phyloP scores from a whole-genome alignment of 2,329 filamentous ascomycete genomes.

The Cladorrhinum sp. region DNA sequence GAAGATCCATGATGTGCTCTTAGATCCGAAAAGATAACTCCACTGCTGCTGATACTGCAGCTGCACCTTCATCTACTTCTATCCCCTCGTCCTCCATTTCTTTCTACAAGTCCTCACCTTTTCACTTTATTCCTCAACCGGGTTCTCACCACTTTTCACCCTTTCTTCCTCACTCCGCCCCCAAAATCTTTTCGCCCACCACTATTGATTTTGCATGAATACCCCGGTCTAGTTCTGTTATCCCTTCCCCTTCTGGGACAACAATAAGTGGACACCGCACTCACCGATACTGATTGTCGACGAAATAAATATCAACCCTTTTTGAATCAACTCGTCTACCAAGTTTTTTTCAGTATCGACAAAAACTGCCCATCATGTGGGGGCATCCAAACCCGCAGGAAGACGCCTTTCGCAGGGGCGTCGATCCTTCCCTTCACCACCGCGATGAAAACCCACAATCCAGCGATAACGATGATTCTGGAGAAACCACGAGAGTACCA shows the following conservation, averaged over 20 bases:
- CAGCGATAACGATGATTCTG: conserved; percentile 1
- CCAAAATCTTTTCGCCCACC: not conserved
- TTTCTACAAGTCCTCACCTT: not conserved
- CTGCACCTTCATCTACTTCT: not conserved
- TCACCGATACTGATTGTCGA: not conserved
- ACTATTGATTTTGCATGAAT: not conserved
- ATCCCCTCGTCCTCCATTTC: not conserved
- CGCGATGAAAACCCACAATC: conserved; percentile 15
- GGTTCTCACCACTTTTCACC: too few species aligned
- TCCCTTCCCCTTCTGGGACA: not conserved
- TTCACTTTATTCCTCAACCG: not conserved
- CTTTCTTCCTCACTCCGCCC: too few species aligned
- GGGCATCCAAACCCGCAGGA: conserved; percentile 21
- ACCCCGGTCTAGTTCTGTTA: not conserved
- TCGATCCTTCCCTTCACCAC: conserved; percentile 23
- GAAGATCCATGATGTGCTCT: not conserved
- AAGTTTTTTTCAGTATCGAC: not conserved
- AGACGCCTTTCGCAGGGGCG: conserved; percentile 22
- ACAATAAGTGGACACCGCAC: not conserved
- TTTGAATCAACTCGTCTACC: not conserved
- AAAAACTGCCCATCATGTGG: conserved; percentile 18
- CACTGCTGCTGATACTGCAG: too few species aligned
- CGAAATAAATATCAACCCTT: not conserved
- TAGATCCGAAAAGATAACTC: not conserved
- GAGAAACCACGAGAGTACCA: conserved; percentile 14